A percentile compares a stretch with the other conserved stretches of the same genome.
These are phyloP conservation scores for Amanita muscaria DNA, from an alignment of 768 basidiomycete species.

Conservation along the genomic window DNA sequence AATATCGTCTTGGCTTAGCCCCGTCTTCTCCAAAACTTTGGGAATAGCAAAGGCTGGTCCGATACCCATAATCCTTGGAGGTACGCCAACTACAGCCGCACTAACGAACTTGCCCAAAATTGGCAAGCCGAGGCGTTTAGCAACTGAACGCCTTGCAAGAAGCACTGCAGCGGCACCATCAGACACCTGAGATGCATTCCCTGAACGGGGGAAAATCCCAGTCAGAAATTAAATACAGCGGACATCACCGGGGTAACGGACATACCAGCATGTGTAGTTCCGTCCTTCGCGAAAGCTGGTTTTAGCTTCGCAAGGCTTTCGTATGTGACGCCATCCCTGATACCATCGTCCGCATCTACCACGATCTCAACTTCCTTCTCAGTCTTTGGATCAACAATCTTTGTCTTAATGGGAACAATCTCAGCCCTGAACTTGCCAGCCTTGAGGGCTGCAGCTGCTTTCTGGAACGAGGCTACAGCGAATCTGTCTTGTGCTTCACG, in stretches of 20 bases:
- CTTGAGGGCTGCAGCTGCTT: constrained; percentile 73
- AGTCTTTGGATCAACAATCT: constrained; percentile 64
- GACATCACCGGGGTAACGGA: constrained; percentile 18
- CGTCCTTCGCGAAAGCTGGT: constrained; percentile 74
- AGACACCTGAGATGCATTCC: constrained; percentile 85
- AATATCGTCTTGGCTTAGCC: constrained; percentile 59
- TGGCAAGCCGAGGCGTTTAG: constrained; percentile 76
- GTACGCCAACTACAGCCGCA: constrained; percentile 66
- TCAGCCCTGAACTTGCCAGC: constrained; percentile 77
- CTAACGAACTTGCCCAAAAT: constrained; percentile 81
- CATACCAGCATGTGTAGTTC: constrained; percentile 62
- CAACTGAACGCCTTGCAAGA: constrained; percentile 70
- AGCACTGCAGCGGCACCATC: constrained; percentile 91
- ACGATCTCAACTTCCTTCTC: constrained; percentile 57
- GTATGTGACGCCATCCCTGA: constrained; percentile 76
- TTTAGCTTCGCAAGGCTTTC: constrained; percentile 76
- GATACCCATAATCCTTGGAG: constrained; percentile 85
- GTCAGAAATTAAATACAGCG: constrained; percentile 1
- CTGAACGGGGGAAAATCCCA: constrained; percentile 13
- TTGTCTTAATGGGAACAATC: constrained; percentile 73
- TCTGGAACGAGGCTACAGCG: constrained; percentile 76
- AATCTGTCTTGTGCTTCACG: constrained; percentile 79
- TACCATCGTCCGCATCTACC: constrained; percentile 79
- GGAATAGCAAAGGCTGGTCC: constrained; percentile 89
- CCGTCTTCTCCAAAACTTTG: constrained; percentile 54